phyloP scores from a whole-genome alignment of 805 yeast species.

The Kluyveromyces siamensis region DNA sequence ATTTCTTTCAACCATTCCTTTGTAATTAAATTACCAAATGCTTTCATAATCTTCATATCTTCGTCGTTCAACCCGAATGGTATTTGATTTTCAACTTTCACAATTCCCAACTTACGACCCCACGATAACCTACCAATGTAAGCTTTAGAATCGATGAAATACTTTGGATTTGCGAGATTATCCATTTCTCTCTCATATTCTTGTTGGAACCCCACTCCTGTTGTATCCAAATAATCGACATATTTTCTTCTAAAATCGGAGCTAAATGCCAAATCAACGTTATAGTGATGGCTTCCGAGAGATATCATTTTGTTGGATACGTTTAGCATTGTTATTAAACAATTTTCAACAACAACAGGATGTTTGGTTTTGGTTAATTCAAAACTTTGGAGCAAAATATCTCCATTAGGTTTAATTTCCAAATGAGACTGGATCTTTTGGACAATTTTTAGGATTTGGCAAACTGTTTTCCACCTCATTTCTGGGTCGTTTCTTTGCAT shows the following conservation, averaged over 20 bases:
- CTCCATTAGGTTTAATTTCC: slow-evolving; percentile 37
- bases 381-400: slow-evolving; percentile 36
- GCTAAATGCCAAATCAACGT: slow-evolving; percentile 34
- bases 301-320: slow-evolving; percentile 38
- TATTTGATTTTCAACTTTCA: slow-evolving; percentile 26
- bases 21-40: slow-evolving; percentile 38
- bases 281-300: slow-evolving; percentile 40
- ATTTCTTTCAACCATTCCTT: slow-evolving; percentile 51
- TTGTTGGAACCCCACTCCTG: slow-evolving; percentile 29
- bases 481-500: slow-evolving; percentile 10
- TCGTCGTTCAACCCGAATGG: slow-evolving; percentile 25
- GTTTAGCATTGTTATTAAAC: slow-evolving; percentile 52
- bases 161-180: slow-evolving; percentile 38
- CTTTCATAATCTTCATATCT: slow-evolving; percentile 36
- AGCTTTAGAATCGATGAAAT: slow-evolving; percentile 48
- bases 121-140: slow-evolving; percentile 68
- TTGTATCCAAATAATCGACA: slow-evolving; percentile 37
- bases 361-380: slow-evolving; percentile 49
- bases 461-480: slow-evolving; percentile 47
- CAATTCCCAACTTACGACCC: slow-evolving; percentile 46
- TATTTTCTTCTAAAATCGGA: slow-evolving; percentile 36
- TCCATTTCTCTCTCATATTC: slow-evolving; percentile 44
- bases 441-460: slow-evolving; percentile 41
- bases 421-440: slow-evolving; percentile 44
- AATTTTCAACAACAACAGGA: slow-evolving; percentile 54